phyloP scores from a whole-genome alignment of 2,329 filamentous ascomycete species.

The Fusarium sulawesiense region DNA sequence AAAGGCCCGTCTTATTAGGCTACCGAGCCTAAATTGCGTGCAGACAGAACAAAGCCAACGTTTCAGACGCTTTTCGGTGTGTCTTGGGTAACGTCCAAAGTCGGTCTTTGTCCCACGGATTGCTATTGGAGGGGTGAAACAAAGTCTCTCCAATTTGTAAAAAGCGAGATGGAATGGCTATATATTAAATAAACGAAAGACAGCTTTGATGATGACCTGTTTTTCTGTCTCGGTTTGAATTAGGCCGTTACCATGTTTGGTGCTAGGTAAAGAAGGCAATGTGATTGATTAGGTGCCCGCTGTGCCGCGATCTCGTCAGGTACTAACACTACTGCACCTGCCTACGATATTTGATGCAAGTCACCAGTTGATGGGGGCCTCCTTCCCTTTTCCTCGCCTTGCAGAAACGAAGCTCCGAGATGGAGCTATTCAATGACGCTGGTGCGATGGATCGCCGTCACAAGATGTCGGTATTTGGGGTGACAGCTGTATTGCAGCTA shows the following conservation, averaged over 20 bases:
- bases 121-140: not conserved
- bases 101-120: slow-evolving; percentile 3
- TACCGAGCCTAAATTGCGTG: slow-evolving; percentile 10
- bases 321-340: slow-evolving; percentile 15
- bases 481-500: slow-evolving; percentile 18
- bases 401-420: not conserved
- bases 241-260: slow-evolving; percentile 15
- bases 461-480: slow-evolving; percentile 18
- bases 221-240: slow-evolving; percentile 1
- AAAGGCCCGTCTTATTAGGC: slow-evolving; percentile 3
- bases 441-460: slow-evolving; percentile 19
- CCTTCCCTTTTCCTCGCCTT: slow-evolving; percentile 6
- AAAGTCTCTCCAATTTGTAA: slow-evolving; percentile 1
- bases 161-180: not conserved
- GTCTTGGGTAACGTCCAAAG: slow-evolving; percentile 6
- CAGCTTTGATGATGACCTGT: slow-evolving; percentile 2
- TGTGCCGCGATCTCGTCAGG: slow-evolving; percentile 27
- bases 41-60: slow-evolving; percentile 3
- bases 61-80: slow-evolving; percentile 16
- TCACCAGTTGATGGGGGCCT: not conserved
- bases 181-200: not conserved
- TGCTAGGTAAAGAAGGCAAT: slow-evolving; percentile 1
- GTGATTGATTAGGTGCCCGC: slow-evolving; percentile 14
- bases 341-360: slow-evolving; percentile 2
- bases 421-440: slow-evolving; percentile 22